These are phyloP conservation scores for Tolypocladium tundrense DNA, from an alignment of 2,329 filamentous ascomycete genomes.

Conservation along the genomic window DNA sequence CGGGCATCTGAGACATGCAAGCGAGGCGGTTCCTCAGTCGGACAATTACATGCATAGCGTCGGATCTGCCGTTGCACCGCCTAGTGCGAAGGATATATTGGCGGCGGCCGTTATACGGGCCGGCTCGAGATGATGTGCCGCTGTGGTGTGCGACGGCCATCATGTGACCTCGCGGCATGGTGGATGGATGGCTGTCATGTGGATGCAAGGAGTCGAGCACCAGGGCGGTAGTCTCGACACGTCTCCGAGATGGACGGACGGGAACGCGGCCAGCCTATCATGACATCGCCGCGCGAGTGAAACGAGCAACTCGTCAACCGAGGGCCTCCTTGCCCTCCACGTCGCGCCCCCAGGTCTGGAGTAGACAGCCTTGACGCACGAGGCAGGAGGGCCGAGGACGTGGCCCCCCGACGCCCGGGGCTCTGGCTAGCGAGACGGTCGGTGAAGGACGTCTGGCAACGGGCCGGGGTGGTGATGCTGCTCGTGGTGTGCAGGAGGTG, in stretches of 20 bases:
- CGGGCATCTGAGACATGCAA: background rate
- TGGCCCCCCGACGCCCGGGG: background rate
- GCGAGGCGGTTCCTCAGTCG: background rate
- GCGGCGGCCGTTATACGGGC: background rate
- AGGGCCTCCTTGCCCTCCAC: background rate
- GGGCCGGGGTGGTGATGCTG: background rate
- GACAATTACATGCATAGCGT: constrained; percentile 1
- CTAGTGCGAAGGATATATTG: background rate
- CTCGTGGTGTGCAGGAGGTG: background rate
- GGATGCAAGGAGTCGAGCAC: too few species aligned
- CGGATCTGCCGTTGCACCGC: constrained; percentile 2
- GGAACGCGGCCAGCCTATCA: background rate
- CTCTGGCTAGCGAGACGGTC: background rate
- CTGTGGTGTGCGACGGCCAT: background rate
- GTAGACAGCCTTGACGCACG: background rate
- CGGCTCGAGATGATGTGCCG: background rate
- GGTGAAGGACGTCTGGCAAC: background rate
- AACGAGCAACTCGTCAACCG: background rate
- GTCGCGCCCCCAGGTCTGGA: background rate
- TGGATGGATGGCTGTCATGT: background rate
- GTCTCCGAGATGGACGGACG: background rate
- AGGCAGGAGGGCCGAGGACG: background rate
- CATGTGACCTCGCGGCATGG: background rate
- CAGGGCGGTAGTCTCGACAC: too few species aligned
- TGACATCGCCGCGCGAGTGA: background rate